These are phyloP conservation scores for Aspergillus sp. DNA, from an alignment of 2,329 filamentous ascomycete species.

Conservation along the genomic window DNA sequence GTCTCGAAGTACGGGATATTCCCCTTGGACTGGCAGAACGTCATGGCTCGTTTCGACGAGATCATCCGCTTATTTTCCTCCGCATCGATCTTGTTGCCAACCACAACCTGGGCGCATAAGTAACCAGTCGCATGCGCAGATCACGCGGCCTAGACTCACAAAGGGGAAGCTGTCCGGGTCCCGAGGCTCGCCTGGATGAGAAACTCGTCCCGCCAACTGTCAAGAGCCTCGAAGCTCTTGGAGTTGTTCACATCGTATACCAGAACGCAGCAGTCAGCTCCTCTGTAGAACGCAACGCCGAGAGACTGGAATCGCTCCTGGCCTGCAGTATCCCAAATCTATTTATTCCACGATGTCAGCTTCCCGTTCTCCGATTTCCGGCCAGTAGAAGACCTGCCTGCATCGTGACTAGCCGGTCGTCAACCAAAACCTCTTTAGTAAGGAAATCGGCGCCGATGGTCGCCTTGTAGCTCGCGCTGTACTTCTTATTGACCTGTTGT, in stretches of 20 bases:
- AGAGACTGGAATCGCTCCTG: slow-evolving; percentile 97
- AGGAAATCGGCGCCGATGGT: slow-evolving; percentile 98
- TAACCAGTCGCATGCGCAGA: not conserved
- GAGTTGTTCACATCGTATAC: slow-evolving; percentile 99
- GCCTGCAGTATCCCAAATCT: slow-evolving; percentile 97
- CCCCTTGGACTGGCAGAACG: slow-evolving; percentile 95
- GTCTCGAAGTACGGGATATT: slow-evolving; percentile 99
- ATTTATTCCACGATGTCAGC: slow-evolving; percentile 29
- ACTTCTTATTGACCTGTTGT: slow-evolving; percentile 95
- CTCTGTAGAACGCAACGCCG: slow-evolving; percentile 93
- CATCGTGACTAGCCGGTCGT: slow-evolving; percentile 96
- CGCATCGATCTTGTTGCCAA: slow-evolving; percentile 98
- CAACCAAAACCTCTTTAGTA: slow-evolving; percentile 93
- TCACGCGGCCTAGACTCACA: slow-evolving; percentile 48
- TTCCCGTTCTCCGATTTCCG: not conserved
- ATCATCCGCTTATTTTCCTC: slow-evolving; percentile 97
- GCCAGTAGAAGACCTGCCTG: slow-evolving; percentile 51
- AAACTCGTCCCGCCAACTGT: slow-evolving; percentile 98
- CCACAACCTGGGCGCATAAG: slow-evolving; percentile 56
- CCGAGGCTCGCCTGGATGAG: slow-evolving; percentile 88
- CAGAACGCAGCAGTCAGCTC: slow-evolving; percentile 93
- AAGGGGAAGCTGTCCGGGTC: slow-evolving; percentile 98
- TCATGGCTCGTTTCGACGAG: slow-evolving; percentile 89
- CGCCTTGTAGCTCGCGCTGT: slow-evolving; percentile 98
- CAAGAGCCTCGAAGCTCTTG: slow-evolving; percentile 96